Percentiles rank a stretch among this genome's conserved stretches.
Conservation (phyloP, 2,329 filamentous ascomycete genomes). For the Microthyrium microscopicum region DNA sequence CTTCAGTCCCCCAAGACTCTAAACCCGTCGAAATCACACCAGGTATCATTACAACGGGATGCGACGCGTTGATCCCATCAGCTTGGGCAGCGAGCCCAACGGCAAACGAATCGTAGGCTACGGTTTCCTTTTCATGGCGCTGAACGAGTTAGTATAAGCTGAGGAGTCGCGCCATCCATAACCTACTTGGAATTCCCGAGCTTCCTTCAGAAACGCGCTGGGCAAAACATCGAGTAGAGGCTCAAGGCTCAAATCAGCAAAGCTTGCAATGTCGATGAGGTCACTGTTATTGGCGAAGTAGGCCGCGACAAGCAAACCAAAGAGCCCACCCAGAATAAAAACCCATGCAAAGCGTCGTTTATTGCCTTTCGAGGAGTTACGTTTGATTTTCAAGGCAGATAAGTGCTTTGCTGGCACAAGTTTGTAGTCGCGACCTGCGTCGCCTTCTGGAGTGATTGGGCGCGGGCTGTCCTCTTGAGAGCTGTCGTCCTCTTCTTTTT, state of each 20-base stretch:
- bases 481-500: too few relatives aligned
- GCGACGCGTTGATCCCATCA: conserved; percentile 65
- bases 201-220: conserved; percentile 69
- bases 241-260: conserved; percentile 61
- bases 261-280: conserved; percentile 66
- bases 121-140: conserved; percentile 74
- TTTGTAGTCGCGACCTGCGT: too few relatives aligned
- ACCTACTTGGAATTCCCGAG: conserved; percentile 61
- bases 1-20: conserved; percentile 89
- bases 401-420: too few relatives aligned
- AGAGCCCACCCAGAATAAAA: conserved; percentile 76
- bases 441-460: too few relatives aligned
- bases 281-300: conserved; percentile 71
- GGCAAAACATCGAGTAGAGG: conserved; percentile 76
- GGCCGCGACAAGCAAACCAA: conserved; percentile 72
- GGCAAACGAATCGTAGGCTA: conserved; percentile 86
- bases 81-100: conserved; percentile 69
- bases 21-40: conserved; percentile 95
- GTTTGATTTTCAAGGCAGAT: too few relatives aligned
- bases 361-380: conserved; percentile 17
- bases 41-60: conserved; percentile 92
- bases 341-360: conserved; percentile 69
- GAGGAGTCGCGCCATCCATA: conserved; percentile 11
- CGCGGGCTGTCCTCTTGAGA: too few relatives aligned
- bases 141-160: conserved; percentile 19